Evolutionary conservation across 108 stramenopile genomes (phyloP), one percentile per base, ranked within the genome.

Genomic region (Nitzschia palea): DNA sequence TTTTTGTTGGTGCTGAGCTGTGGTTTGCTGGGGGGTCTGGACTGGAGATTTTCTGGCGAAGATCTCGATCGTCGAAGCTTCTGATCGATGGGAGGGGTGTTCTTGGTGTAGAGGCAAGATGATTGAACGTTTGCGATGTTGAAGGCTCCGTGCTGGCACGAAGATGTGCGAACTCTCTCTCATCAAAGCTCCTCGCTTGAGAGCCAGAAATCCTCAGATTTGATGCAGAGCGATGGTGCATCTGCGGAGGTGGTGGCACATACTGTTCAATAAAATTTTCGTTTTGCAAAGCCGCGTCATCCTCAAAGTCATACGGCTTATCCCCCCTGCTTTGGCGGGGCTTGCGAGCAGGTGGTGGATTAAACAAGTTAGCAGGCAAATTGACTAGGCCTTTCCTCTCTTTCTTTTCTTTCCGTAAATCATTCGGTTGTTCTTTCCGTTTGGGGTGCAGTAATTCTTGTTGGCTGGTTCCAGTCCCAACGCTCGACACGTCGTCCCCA

Each of bases 381-480:
- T 62, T 62, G 29, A 71, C 26, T 6, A 71, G 42, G 1, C 70
- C 36, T 6, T 59, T 60, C 26, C 26, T 44, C 9, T 28, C 26
- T n/a, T 35, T 45, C 30, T 62, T 71, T 44, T 54, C 51, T 30
- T 23, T 53, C 12, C 70, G 60, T 37, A 48, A 26, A 0, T 43
- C 45, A n/a, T 14, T 51, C 22, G 70, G 32, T n/a, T 71, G 26
- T 12, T 71, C 70, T 17, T 53, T 31, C 32, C 44, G 60, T 44
- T 71, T 71, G 25, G 53, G 35, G 8, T 53, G 37, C 32, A 71
- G 44, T 1, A 71, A 59, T 44, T 71, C 70, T 28, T 71, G 50
- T 43, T 71, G 70, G 44, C 70, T 71, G 4, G 55, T 28, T 26
- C 70, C 70, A 12, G 70, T 71, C 31, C 70, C 60, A 4, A 22